Base-by-base conservation (phyloP, 176 grass and related monocot genomes). In the Oryza coarctata region DNA sequence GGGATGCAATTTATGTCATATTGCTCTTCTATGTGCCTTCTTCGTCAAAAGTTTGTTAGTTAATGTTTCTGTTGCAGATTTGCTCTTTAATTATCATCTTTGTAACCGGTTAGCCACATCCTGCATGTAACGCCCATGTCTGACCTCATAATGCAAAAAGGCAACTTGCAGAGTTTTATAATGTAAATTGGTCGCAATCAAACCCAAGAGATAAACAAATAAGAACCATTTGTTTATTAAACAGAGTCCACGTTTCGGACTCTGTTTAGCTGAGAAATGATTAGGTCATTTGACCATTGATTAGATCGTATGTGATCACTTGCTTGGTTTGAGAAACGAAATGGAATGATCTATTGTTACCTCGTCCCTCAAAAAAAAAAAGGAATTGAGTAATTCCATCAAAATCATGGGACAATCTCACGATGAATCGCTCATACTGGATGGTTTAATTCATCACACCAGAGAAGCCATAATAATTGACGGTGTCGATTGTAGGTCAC, bases 1-100 rank as follows among this genome's bases (percentile, higher is more conserved):
- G 86, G 68, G 62, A 73, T 83, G 25, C 45, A 79, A 68, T 82
- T 73, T 60, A 49, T 39, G 12, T 74, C 18, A 73, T 63, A 68
- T 86, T 63, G 33, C 9, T 4, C 26, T 83, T 45, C 67, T 67
- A 78, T 86, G 79, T 90, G 88, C 88, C 73, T 90, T 79, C 88
- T 79, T 90, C 58, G 88, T 90, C 88, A 86, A 90, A 90, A 90
- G 84, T 17, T 32, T 85, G 17, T 88, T 61, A 78, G 45, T 90
- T 82, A 30, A 71, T 68, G n/a, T 71, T 61, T 86, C 61, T 68
- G 83, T 78, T 36, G 29, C 31, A 50, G 29, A 73, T 26, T 77
- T 34, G 34, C 72, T 61, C 79, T 83, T 90, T 82, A 73, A 68
- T 3, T 33, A 2, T 6, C 26, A 17, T 86, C 61, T 79, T 55